These are phyloP conservation scores for Macroventuria anomochaeta DNA, from an alignment of 2,329 filamentous ascomycete species.

Conservation along the genomic window DNA sequence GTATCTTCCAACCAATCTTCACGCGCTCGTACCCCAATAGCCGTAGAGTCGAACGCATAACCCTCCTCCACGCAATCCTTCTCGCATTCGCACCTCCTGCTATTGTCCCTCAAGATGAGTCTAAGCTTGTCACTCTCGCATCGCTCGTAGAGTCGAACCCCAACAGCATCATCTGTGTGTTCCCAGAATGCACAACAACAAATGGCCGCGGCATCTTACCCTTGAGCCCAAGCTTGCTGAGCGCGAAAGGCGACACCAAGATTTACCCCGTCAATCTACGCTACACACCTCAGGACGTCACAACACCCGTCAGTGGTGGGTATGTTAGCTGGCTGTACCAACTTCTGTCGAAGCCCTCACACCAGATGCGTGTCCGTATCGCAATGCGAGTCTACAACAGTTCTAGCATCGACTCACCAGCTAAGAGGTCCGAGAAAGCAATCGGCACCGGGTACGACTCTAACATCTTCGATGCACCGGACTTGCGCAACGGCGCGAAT, in stretches of 20 bases:
- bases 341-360: conserved; percentile 81
- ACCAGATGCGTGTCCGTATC: conserved; percentile 89
- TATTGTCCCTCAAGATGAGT: conserved; percentile 37
- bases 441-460: conserved; percentile 36
- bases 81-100: conserved; percentile 71
- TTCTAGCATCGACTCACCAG: conserved; percentile 28
- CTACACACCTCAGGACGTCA: conserved; percentile 88
- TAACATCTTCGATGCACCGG: conserved; percentile 43
- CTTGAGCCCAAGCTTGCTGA: conserved; percentile 77
- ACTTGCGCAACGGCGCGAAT: conserved; percentile 30
- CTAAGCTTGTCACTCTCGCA: conserved; percentile 47
- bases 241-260: conserved; percentile 69
- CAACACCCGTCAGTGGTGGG: conserved; percentile 81
- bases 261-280: conserved; percentile 92
- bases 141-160: conserved; percentile 71
- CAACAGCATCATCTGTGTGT: conserved; percentile 78
- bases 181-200: conserved; percentile 92
- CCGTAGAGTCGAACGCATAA: conserved; percentile 75
- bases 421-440: conserved; percentile 16
- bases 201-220: conserved; percentile 91
- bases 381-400: conserved; percentile 70
- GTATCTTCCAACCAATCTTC: conserved; percentile 96
- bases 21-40: conserved; percentile 81
- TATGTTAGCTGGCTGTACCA: conserved; percentile 83
- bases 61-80: conserved; percentile 75